Percentiles rank a stretch among this genome's conserved stretches.
Evolutionary conservation across 73 alveolate genomes (phyloP).

Genomic region (Tetrahymena thermophila): DNA sequence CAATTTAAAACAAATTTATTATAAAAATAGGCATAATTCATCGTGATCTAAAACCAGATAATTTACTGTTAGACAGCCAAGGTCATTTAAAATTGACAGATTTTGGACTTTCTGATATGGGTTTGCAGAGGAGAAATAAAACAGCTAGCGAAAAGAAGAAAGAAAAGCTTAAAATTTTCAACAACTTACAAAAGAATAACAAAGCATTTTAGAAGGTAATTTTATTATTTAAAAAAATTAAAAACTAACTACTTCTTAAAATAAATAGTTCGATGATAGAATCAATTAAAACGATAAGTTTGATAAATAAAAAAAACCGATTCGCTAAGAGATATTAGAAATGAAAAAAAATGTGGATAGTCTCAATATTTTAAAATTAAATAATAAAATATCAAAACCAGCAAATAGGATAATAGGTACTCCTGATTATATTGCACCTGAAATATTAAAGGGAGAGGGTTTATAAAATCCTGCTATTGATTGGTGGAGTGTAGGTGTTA

Average conservation of each 20-base stretch:
- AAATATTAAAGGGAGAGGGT: conserved; percentile 22
- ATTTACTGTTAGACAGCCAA: conserved; percentile 24
- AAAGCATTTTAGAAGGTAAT: not conserved
- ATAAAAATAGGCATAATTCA: conserved; percentile 19
- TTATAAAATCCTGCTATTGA: conserved; percentile 21
- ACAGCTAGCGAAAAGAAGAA: not conserved
- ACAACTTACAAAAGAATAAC: not conserved
- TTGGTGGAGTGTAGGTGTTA: conserved; percentile 47
- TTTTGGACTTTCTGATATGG: conserved; percentile 36
- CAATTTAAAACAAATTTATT: not conserved
- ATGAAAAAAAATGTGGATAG: not conserved
- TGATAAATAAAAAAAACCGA: not conserved
- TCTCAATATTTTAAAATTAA: not conserved
- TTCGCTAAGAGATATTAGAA: not conserved
- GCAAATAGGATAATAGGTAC: conserved; percentile 35
- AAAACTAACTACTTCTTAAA: not conserved
- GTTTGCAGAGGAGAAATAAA: conserved; percentile 24
- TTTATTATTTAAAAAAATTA: not conserved
- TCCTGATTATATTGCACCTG: conserved; percentile 54
- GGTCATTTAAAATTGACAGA: conserved; percentile 45
- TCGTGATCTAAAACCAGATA: conserved; percentile 54
- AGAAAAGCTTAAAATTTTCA: not conserved
- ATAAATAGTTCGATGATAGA: not conserved
- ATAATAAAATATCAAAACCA: not conserved
- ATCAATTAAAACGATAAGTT: not conserved